These are phyloP conservation scores for Suillus occidentalis DNA, from an alignment of 768 basidiomycete species.

Conservation along the genomic window DNA sequence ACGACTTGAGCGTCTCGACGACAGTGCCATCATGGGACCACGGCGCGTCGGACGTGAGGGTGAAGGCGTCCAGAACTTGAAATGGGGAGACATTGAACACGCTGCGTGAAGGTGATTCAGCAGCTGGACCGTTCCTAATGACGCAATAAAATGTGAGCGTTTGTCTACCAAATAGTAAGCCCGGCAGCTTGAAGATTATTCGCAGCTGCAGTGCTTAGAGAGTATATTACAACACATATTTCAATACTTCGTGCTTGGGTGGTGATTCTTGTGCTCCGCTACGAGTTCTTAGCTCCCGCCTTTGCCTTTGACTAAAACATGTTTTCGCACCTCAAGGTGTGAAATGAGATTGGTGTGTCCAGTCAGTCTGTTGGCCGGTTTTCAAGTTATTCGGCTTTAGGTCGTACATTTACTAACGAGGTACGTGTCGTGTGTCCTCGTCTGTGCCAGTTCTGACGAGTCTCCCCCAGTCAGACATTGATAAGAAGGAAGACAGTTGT, in stretches of 20 bases:
- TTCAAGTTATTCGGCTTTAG: neutral
- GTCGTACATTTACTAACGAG: neutral
- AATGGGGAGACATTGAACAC: conserved; percentile 20
- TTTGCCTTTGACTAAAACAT: neutral
- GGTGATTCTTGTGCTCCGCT: neutral
- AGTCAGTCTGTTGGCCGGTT: neutral
- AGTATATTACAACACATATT: neutral
- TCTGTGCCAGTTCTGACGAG: neutral
- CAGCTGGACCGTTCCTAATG: too few relatives aligned
- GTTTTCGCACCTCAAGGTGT: neutral
- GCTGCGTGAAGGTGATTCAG: neutral
- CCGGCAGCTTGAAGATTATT: neutral
- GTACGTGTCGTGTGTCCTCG: neutral
- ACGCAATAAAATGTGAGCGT: too few relatives aligned
- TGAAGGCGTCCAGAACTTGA: conserved; percentile 29
- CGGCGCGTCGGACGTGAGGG: conserved; percentile 33
- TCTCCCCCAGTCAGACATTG: neutral
- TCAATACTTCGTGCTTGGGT: neutral
- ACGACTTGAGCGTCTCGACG: conserved; percentile 58
- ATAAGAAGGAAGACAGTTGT: neutral
- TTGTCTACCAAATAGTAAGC: neutral
- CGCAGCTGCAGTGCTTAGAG: neutral
- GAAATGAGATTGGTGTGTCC: neutral
- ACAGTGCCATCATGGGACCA: conserved; percentile 38
- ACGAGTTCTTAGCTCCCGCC: neutral